Conservation (phyloP, 306 rosid species). For the Alnus rubra region DNA sequence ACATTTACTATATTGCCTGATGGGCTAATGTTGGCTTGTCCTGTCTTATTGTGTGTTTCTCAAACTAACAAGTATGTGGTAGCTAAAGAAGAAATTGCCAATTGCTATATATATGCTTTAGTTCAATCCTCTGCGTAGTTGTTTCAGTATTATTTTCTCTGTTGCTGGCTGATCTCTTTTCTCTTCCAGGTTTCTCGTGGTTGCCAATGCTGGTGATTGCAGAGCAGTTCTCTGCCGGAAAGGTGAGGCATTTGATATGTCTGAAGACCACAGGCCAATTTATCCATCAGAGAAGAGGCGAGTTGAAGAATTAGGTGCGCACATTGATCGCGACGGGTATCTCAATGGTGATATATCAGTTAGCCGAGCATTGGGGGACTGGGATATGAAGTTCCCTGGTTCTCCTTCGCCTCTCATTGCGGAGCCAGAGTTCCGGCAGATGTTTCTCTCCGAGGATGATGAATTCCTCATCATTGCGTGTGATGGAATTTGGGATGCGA, state of each 20-base stretch:
- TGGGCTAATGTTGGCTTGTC: neutral
- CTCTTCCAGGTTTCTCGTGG: constrained; percentile 75
- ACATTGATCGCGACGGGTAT: constrained; percentile 77
- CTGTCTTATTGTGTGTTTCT: neutral
- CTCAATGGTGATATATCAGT: constrained; percentile 88
- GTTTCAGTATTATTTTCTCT: neutral
- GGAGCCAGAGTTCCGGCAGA: constrained; percentile 79
- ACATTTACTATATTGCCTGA: neutral
- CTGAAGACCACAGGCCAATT: constrained; percentile 87
- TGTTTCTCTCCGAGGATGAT: constrained; percentile 77
- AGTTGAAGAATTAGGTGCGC: constrained; percentile 80
- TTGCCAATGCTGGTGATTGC: constrained; percentile 96
- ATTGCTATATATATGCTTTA: constrained; percentile 16
- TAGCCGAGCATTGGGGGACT: constrained; percentile 88
- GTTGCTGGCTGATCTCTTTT: neutral
- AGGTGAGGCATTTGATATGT: constrained; percentile 94
- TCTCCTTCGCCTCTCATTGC: constrained; percentile 83
- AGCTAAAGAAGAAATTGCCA: neutral
- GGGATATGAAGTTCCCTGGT: constrained; percentile 96
- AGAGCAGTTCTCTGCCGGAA: constrained; percentile 92
- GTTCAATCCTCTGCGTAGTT: constrained; percentile 2
- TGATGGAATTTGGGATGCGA: constrained; percentile 94
- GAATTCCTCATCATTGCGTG: constrained; percentile 97
- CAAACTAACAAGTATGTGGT: neutral
- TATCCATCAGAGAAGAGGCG: constrained; percentile 70